Conservation (phyloP, 768 basidiomycete species). For the Infundibulicybe gibba region DNA sequence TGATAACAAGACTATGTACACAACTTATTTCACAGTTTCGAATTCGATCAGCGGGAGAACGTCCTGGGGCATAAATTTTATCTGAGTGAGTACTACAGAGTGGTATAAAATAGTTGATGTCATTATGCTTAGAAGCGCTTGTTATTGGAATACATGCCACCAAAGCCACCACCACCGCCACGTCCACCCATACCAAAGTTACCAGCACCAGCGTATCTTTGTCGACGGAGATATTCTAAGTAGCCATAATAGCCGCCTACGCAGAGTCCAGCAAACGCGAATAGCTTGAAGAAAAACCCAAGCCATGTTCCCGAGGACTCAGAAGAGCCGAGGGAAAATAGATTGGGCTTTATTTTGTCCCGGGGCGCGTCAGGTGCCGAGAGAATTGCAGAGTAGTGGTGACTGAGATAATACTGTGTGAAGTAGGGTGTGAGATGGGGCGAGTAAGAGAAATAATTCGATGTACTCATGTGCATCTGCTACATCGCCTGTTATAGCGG, state of each 20-base stretch:
- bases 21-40: neutral
- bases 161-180: too few relatives aligned
- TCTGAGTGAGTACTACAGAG: too few relatives aligned
- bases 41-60: neutral
- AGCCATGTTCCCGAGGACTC: constrained; percentile 34
- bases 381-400: constrained; percentile 69
- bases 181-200: too few relatives aligned
- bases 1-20: neutral
- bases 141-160: too few relatives aligned
- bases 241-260: constrained; percentile 61
- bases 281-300: constrained; percentile 55
- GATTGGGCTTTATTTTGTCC: constrained; percentile 42
- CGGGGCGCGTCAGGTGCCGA: constrained; percentile 47
- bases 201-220: constrained; percentile 33
- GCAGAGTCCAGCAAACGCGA: constrained; percentile 51
- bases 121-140: neutral
- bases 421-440: constrained; percentile 2
- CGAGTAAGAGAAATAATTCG: neutral
- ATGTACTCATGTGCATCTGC: constrained; percentile 89
- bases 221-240: constrained; percentile 49
- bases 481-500: constrained; percentile 94
- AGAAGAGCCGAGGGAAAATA: constrained; percentile 17
- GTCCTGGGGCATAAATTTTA: too few relatives aligned
- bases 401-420: constrained; percentile 73
- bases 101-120: too few relatives aligned